Conservation (phyloP, 805 yeast genomes). For the Metschnikowia lochheadii region DNA sequence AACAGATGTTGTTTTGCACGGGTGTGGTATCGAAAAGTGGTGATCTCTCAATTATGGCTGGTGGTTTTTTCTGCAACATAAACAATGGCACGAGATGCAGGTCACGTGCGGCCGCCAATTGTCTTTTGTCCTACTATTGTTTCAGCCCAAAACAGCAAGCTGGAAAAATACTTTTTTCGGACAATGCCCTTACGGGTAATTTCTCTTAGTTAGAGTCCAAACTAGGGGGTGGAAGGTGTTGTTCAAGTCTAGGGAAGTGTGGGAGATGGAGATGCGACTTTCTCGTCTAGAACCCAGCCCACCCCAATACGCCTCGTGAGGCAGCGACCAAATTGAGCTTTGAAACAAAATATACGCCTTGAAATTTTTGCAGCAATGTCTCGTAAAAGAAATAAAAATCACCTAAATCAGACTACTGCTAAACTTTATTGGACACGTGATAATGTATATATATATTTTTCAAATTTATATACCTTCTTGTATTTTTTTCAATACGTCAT, state of each 20-base stretch:
- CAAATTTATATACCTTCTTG: no score
- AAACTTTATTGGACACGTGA: no score
- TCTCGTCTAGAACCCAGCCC: not conserved
- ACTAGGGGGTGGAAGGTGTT: not conserved
- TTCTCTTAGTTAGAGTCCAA: not conserved
- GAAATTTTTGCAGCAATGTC: not conserved
- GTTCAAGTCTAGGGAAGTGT: not conserved
- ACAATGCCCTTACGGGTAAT: not conserved
- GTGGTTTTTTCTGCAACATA: constrained; percentile 6
- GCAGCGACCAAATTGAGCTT: not conserved
- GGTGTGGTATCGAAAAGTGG: not conserved
- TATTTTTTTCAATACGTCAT: no score
- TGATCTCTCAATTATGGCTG: constrained; percentile 1
- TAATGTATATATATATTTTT: no score
- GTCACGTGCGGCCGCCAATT: constrained; percentile 1
- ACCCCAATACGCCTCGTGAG: not conserved
- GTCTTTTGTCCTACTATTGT: not conserved
- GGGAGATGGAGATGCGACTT: not conserved
- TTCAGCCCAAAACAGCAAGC: not conserved
- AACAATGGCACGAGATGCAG: constrained; percentile 4
- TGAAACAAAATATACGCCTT: constrained; percentile 2
- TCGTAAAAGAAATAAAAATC: no score
- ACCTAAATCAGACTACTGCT: no score
- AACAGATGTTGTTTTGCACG: not conserved
- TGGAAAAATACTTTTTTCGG: not conserved